Evolutionary conservation across 345 rosid genomes (phyloP), one percentile per base, ranked within the genome.

Genomic region (Laguncularia racemosa): DNA sequence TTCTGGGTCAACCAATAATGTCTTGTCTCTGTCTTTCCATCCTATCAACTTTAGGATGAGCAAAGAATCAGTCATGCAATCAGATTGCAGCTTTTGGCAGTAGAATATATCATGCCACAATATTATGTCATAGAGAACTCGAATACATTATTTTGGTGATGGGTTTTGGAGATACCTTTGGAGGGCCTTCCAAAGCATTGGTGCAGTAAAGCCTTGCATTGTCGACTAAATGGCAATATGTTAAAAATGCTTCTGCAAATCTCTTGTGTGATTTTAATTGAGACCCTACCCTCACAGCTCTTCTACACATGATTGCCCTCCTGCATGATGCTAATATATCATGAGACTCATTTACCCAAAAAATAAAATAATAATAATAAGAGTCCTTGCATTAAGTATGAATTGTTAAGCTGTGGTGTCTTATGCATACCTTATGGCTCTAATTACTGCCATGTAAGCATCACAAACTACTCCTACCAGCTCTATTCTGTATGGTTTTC

Each of bases 391-490:
- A n/a, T 16, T 14, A 52, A 40, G 4, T 20, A 56, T 49, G 15
- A 48, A 13, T 54, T 38, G 50, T 21, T 14, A 53, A 48, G 49
- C 19, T 17, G 13, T 44, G 14, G 18, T 3, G 12, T 14, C 56
- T 38, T 16, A 44, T 50, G 43, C 55, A 23, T 63, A 83, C 98
- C 98, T 89, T 67, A 92, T 83, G 80, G 95, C 98, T 79, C 98
- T 79, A 54, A 81, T 73, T 44, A 89, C 98, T 10, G 97, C 98
- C 66, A 92, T 73, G 55, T 92, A 89, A 18, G 98, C 93, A 55
- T 92, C 98, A 16, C 97, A 92, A 20, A 92, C 91, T 23, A 92
- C 95, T 23, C 98, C 98, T 60, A 86, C 97, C 56, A 92, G 57
- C 68, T 84, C 98, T 81, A 92, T 89, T 69, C 98, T 83, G 76